Percentiles rank a stretch among this genome's conserved stretches.
These are phyloP conservation scores for Cladosporium colombiae DNA, from an alignment of 2,329 filamentous ascomycete genomes.

Conservation along the genomic window DNA sequence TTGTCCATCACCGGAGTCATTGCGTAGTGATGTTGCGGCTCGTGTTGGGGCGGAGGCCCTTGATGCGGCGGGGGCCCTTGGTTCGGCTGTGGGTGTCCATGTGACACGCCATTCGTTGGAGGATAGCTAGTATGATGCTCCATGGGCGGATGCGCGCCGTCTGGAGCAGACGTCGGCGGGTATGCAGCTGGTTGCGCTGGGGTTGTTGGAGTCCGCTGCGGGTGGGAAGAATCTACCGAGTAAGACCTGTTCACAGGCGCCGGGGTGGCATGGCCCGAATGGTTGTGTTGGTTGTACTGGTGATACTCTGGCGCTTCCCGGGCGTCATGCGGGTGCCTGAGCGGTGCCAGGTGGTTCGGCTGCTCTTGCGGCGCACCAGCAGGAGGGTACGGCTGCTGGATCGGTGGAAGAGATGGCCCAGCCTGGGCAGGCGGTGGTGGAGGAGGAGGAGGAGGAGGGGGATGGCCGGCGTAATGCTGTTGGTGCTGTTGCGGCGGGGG, in stretches of 20 bases:
- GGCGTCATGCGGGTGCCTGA: slow-evolving; percentile 28
- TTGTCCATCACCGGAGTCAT: slow-evolving; percentile 35
- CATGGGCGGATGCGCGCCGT: slow-evolving; percentile 33
- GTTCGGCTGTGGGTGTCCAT: slow-evolving; percentile 11
- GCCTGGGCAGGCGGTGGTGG: slow-evolving; percentile 22
- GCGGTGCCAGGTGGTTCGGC: slow-evolving; percentile 28
- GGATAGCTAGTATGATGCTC: slow-evolving; percentile 34
- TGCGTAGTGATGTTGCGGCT: slow-evolving; percentile 31
- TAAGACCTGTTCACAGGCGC: slow-evolving; percentile 37
- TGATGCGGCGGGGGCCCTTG: slow-evolving; percentile 18
- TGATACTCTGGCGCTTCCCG: slow-evolving; percentile 33
- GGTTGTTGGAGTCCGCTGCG: slow-evolving; percentile 37
- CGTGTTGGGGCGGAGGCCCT: slow-evolving; percentile 22
- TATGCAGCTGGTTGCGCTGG: slow-evolving; percentile 33
- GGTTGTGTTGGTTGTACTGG: slow-evolving; percentile 34
- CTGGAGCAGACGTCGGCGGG: slow-evolving; percentile 26
- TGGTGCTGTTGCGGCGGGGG: slow-evolving; percentile 25
- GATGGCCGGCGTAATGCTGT: slow-evolving; percentile 20
- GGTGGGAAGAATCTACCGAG: slow-evolving; percentile 36
- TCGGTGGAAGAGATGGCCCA: slow-evolving; percentile 29
- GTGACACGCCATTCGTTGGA: slow-evolving; percentile 32
- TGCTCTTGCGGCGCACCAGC: slow-evolving; percentile 30
- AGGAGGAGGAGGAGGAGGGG: slow-evolving; percentile 8
- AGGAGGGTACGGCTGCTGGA: slow-evolving; percentile 26
- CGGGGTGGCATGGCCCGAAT: slow-evolving; percentile 40